Conservation (phyloP, 106 monocot species). For the Platanthera guangdongensis region DNA sequence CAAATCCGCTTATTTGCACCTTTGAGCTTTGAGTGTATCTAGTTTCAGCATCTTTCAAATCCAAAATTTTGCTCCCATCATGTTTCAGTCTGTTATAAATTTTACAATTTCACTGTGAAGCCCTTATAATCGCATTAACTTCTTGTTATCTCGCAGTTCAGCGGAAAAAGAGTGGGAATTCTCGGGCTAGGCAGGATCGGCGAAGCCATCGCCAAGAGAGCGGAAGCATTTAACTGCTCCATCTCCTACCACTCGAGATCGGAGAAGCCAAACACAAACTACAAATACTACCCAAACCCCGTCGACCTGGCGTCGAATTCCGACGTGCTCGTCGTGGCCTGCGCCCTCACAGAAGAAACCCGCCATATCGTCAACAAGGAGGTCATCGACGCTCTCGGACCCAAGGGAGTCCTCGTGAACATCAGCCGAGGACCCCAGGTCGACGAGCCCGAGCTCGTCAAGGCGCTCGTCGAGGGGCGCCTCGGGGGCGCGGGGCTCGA, state of each 20-base stretch:
- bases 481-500: constrained; percentile 63
- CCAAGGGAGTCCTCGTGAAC: constrained; percentile 52
- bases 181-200: constrained; percentile 77
- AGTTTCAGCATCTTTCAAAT: too few relatives aligned
- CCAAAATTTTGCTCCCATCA: too few relatives aligned
- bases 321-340: constrained; percentile 52
- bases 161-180: constrained; percentile 67
- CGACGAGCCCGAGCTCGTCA: constrained; percentile 53
- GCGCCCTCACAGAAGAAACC: constrained; percentile 38
- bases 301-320: constrained; percentile 38
- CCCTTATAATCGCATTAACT: too few relatives aligned
- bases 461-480: constrained; percentile 43
- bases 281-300: constrained; percentile 30
- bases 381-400: constrained; percentile 42
- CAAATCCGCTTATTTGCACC: too few relatives aligned
- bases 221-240: constrained; percentile 60
- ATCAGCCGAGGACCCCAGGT: constrained; percentile 45
- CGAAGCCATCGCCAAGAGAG: constrained; percentile 59
- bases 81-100: too few relatives aligned
- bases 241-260: constrained; percentile 66
- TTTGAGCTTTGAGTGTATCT: too few relatives aligned
- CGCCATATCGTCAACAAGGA: constrained; percentile 39
- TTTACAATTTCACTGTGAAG: background rate
- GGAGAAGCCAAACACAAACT: constrained; percentile 29
- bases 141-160: constrained; percentile 48